These are phyloP conservation scores for Didymella segeticola DNA, from an alignment of 2,329 filamentous ascomycete genomes.

Conservation along the genomic window DNA sequence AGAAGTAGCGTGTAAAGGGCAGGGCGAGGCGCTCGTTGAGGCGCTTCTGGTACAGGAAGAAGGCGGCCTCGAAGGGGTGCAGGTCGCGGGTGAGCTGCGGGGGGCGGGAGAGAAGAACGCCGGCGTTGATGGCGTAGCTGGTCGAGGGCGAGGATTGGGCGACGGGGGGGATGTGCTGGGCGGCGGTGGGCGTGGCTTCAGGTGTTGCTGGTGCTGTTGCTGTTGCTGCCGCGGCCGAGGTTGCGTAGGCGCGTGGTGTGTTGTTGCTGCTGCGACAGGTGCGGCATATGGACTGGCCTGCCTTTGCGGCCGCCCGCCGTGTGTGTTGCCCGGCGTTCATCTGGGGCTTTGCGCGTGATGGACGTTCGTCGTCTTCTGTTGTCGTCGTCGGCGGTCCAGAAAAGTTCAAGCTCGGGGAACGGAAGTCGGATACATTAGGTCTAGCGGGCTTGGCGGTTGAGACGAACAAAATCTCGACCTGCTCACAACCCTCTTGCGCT, in stretches of 20 bases:
- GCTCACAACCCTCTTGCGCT: constrained; percentile 19
- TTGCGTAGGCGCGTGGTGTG: constrained; percentile 47
- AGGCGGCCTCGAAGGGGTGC: constrained; percentile 88
- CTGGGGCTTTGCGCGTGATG: constrained; percentile 8
- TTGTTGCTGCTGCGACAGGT: constrained; percentile 52
- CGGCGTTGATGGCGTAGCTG: constrained; percentile 60
- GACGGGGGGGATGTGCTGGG: constrained; percentile 44
- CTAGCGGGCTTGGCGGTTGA: constrained; percentile 25
- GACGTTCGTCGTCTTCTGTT: neutral
- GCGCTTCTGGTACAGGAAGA: constrained; percentile 96
- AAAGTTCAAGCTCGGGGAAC: constrained; percentile 35
- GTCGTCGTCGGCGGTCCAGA: constrained; percentile 12
- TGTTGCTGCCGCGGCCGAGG: constrained; percentile 43
- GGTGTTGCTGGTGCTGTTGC: constrained; percentile 46
- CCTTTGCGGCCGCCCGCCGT: constrained; percentile 51
- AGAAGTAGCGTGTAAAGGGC: constrained; percentile 89
- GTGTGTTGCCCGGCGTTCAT: constrained; percentile 56
- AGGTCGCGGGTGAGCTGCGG: constrained; percentile 85
- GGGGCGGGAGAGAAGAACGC: constrained; percentile 85
- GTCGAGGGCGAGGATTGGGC: constrained; percentile 50
- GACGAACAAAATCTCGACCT: constrained; percentile 29
- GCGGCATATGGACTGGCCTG: constrained; percentile 53
- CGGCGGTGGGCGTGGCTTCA: constrained; percentile 36
- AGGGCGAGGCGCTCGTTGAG: constrained; percentile 90
- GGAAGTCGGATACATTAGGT: constrained; percentile 39